Conservation (phyloP, 306 rosid species). For the Vicia faba region DNA sequence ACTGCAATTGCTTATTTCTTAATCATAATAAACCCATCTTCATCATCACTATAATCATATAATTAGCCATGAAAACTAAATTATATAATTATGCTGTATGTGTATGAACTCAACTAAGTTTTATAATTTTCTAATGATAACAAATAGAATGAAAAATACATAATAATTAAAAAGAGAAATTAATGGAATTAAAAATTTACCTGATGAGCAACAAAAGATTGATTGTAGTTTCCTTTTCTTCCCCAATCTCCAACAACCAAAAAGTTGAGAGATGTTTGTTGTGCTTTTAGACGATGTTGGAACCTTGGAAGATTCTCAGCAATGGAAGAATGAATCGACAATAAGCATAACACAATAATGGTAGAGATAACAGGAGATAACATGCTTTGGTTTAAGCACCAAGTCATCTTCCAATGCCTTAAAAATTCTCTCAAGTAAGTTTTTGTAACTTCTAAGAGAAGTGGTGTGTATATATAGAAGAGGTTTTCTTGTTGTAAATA, state of each 20-base stretch:
- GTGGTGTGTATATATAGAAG: too few species aligned
- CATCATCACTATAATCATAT: too few species aligned
- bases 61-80: too few species aligned
- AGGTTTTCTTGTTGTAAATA: too few species aligned
- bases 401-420: too few species aligned
- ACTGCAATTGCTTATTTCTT: too few species aligned
- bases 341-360: not conserved
- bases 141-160: not conserved
- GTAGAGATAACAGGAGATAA: not conserved
- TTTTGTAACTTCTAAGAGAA: not conserved
- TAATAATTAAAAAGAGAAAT: not conserved
- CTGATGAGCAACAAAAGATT: slow-evolving; percentile 66
- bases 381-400: slow-evolving; percentile 1
- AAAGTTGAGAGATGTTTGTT: slow-evolving; percentile 47
- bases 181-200: not conserved
- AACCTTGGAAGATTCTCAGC: slow-evolving; percentile 48
- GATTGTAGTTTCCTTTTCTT: slow-evolving; percentile 63
- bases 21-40: too few species aligned
- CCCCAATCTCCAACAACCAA: slow-evolving; percentile 83
- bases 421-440: too few species aligned
- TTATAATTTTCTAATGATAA: not conserved
- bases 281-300: slow-evolving; percentile 32
- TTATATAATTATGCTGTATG: too few species aligned
- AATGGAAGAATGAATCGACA: slow-evolving; percentile 24
- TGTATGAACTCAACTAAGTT: not conserved